Base-by-base conservation (phyloP, 768 basidiomycete genomes). In the Lactarius sp. region DNA sequence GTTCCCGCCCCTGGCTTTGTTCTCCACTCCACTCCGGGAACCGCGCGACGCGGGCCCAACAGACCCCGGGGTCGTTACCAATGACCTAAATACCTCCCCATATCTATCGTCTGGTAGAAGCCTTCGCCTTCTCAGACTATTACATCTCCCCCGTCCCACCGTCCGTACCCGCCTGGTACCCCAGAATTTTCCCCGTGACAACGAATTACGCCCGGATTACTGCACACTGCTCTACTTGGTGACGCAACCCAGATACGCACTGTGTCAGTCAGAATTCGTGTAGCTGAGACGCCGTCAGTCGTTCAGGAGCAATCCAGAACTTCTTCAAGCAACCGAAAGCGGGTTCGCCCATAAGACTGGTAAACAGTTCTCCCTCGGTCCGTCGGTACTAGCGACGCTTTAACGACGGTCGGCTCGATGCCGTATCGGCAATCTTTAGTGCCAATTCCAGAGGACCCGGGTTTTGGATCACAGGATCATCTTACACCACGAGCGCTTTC, bases 1-100 rank as follows among this genome's bases (percentile, higher is more conserved):
- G 51, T 44, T 46, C 52, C 34, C 59, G 37, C 55, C 41, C 61
- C 61, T 62, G 55, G 49, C 54, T 56, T 42, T 42, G 22, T 27
- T 27, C 27, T 3, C 27, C 2, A 27, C 27, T 3, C 27, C 2
- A 27, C 27, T 27, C 27, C 27, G 27, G 27, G 27, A 27, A 27
- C 27, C 27, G 27, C 27, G 27, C 27, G 27, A 27, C 27, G 27
- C 27, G 27, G 27, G 27, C 27, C 27, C 27, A 27, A 27, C 27
- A 27, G 27, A 27, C 27, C 2, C 27, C 27, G 27, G 27, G 27
- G 27, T 27, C 27, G 27, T 27, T 27, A 27, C 27, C 27, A 42
- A 33, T 56, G 55, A 51, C 49, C 39, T 59, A 41, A 41, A 27
- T 42, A 18, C 36, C 60, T 57, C 31, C 39, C 47, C 37, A 34